Evolutionary conservation across 805 yeast species (phyloP).

Genomic region (Starmerella floricola): DNA sequence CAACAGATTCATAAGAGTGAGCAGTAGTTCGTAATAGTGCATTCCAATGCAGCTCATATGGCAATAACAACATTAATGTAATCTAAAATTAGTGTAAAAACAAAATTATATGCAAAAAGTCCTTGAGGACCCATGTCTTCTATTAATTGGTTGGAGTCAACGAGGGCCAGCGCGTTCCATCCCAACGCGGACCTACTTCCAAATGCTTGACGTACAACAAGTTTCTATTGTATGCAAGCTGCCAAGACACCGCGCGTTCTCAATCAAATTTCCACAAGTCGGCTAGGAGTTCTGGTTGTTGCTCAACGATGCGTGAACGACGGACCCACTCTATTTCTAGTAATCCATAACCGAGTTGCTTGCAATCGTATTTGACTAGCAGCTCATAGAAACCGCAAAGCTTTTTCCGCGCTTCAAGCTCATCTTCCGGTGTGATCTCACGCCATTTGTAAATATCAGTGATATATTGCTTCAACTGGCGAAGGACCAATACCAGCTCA

Average conservation of each 20-base stretch:
- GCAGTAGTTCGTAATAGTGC: too few relatives aligned
- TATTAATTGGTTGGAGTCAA: too few relatives aligned
- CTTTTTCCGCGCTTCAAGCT: constrained; percentile 4
- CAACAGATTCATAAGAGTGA: too few relatives aligned
- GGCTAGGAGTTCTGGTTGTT: not conserved
- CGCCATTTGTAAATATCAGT: constrained; percentile 15
- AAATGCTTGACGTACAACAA: too few relatives aligned
- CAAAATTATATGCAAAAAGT: too few relatives aligned
- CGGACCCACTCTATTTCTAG: constrained; percentile 26
- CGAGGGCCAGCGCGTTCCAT: too few relatives aligned
- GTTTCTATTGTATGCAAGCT: too few relatives aligned
- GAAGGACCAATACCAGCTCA: constrained; percentile 10
- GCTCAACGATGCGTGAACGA: constrained; percentile 17
- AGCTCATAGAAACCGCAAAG: constrained; percentile 12
- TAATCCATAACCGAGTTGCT: constrained; percentile 17
- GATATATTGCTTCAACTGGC: constrained; percentile 13
- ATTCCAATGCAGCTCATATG: too few relatives aligned
- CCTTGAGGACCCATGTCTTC: too few relatives aligned
- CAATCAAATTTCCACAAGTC: not conserved
- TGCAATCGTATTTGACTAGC: constrained; percentile 12
- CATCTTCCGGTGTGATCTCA: constrained; percentile 4
- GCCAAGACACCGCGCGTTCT: too few relatives aligned
- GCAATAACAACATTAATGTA: not conserved
- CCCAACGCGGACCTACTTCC: too few relatives aligned
- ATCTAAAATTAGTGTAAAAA: too few relatives aligned